Evolutionary conservation across 306 rosid genomes (phyloP), one percentile per base, ranked within the genome.

Genomic region (Lupinus albus): DNA sequence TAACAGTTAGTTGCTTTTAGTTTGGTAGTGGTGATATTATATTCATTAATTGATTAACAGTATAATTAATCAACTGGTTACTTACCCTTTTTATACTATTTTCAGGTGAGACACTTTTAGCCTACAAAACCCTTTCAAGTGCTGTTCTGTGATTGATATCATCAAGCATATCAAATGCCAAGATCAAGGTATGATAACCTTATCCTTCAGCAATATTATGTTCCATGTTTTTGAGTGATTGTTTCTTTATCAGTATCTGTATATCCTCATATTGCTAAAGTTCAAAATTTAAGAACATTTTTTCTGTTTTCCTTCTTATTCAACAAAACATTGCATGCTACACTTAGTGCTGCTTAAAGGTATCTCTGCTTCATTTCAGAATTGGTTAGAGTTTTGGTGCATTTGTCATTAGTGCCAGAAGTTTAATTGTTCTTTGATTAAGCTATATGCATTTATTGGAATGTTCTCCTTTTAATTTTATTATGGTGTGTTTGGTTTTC

Each of bases 111-210:
- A 68, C 81, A 61, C 60, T 78, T 73, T 36, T 17, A 48, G 77
- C 64, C n/a, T 36, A 62, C 28, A 51, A 41, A 41, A 70, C 45
- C 49, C 14, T 70, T 68, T 14, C 3, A 33, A 54, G 77, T 70
- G 51, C 71, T 76, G 70, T 67, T 67, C 56, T 65, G 60, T 70
- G 49, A 67, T 21, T 68, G 60, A 64, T 46, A 61, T 52, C 72
- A 52, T 57, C 80, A 28, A 77, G 72, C 64, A 9, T 73, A 78
- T 64, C 77, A 80, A 81, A 91, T 91, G 97, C 92, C 85, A 68
- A 87, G 95, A 84, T 84, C 92, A 82, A 91, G 97, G 97, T 90
- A 66, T 70, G 86, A 61, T 68, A 30, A 61, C 8, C 8, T 55
- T 63, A 6, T 48, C 41, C 71, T 33, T 42, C 52, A 50, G 42